phyloP scores from a whole-genome alignment of 148 eudicot genomes.

The Nyssa sinensis region DNA sequence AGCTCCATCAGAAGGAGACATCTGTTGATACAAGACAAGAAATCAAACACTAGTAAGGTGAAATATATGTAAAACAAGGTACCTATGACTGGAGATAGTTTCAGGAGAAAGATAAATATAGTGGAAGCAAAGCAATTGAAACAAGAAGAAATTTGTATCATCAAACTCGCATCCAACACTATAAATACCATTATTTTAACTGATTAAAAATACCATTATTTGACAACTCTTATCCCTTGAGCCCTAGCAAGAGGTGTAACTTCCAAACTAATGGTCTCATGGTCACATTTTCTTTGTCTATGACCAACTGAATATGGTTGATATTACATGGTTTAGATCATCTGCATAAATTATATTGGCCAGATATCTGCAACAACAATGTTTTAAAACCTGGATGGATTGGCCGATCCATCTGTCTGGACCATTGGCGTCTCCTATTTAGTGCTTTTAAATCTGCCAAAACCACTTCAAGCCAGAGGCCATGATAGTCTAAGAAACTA shows the following conservation, averaged over 20 bases:
- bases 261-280: background rate
- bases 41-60: conserved; percentile 8
- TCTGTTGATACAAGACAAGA: conserved; percentile 42
- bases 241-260: background rate
- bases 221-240: background rate
- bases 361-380: background rate
- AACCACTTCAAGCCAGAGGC: background rate
- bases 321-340: background rate
- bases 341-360: background rate
- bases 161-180: background rate
- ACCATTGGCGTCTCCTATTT: background rate
- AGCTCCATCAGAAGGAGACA: conserved; percentile 82
- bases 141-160: background rate
- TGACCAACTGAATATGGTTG: too few relatives aligned
- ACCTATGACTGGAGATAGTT: background rate
- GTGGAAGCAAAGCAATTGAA: conserved; percentile 5
- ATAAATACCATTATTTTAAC: too few relatives aligned
- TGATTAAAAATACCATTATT: too few relatives aligned
- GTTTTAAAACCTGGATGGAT: too few relatives aligned
- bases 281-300: background rate
- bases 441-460: background rate
- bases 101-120: background rate
- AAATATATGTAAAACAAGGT: background rate
- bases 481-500: background rate
- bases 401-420: too few relatives aligned